Percentiles rank a stretch among this genome's conserved stretches.
Evolutionary conservation across 2,329 filamentous ascomycete genomes (phyloP).

Genomic region (Aspergillus candidus): DNA sequence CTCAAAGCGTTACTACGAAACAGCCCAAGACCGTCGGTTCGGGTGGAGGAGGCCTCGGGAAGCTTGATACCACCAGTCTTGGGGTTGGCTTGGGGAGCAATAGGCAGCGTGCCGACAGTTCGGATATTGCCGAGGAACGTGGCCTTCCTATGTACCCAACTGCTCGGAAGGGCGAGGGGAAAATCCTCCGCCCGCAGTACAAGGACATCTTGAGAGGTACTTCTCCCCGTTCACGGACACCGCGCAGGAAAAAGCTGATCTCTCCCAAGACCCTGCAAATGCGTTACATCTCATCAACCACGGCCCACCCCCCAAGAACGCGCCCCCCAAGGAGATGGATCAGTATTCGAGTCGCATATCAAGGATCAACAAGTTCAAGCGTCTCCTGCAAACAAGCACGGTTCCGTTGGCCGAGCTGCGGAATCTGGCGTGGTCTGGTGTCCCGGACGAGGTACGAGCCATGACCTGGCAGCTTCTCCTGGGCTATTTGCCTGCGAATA

Average conservation of each 20-base stretch:
- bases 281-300: constrained; percentile 91
- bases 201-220: constrained; percentile 81
- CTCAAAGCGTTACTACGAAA: constrained; percentile 34
- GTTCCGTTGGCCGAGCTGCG: constrained; percentile 80
- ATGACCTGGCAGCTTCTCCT: constrained; percentile 99
- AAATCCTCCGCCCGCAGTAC: constrained; percentile 93
- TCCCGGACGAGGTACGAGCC: constrained; percentile 89
- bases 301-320: constrained; percentile 64
- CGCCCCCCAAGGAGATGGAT: constrained; percentile 76
- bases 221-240: background rate
- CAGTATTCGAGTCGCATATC: constrained; percentile 80
- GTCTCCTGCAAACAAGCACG: constrained; percentile 83
- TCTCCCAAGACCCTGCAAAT: constrained; percentile 66
- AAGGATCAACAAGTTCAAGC: constrained; percentile 98
- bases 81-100: constrained; percentile 34
- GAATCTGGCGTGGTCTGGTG: constrained; percentile 83
- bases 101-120: constrained; percentile 73
- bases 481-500: constrained; percentile 94
- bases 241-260: background rate
- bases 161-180: constrained; percentile 83
- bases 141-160: constrained; percentile 77
- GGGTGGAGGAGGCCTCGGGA: constrained; percentile 24
- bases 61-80: constrained; percentile 19
- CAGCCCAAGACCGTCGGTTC: constrained; percentile 41
- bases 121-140: constrained; percentile 88